These are phyloP conservation scores for Papiliotrema nemorosa DNA, from an alignment of 1,284 basidiomycete genomes.

Conservation along the genomic window DNA sequence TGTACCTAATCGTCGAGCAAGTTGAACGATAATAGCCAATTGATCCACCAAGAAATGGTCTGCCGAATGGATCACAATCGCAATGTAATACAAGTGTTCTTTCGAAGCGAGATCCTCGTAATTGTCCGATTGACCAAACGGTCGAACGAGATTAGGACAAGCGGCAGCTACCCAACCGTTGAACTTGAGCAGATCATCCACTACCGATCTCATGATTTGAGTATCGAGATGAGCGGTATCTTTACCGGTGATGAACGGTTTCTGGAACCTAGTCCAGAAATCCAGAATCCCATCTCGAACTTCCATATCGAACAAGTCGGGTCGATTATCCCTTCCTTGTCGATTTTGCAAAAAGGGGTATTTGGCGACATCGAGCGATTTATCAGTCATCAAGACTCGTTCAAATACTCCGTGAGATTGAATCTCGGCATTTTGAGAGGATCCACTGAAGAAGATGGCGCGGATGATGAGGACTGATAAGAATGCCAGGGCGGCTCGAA, in stretches of 20 bases:
- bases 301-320: constrained; percentile 71
- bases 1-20: constrained; percentile 80
- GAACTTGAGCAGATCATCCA: constrained; percentile 83
- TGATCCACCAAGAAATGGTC: constrained; percentile 97
- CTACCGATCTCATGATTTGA: constrained; percentile 76
- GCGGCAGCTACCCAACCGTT: constrained; percentile 99
- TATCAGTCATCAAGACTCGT: constrained; percentile 76
- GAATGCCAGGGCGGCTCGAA: constrained; percentile 40
- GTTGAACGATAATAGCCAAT: constrained; percentile 89
- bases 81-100: constrained; percentile 86
- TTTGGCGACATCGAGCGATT: constrained; percentile 76
- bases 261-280: constrained; percentile 86
- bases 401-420: constrained; percentile 78
- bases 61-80: constrained; percentile 88
- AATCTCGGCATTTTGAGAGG: constrained; percentile 54
- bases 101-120: constrained; percentile 80
- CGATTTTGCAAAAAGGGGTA: constrained; percentile 81
- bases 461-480: constrained; percentile 38
- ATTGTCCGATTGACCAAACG: constrained; percentile 81
- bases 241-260: constrained; percentile 74
- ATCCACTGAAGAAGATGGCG: constrained; percentile 36
- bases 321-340: constrained; percentile 74
- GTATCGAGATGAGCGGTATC: constrained; percentile 83
- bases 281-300: constrained; percentile 73
- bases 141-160: constrained; percentile 81